phyloP scores from a whole-genome alignment of 495 filamentous ascomycete genomes.

The Arthonia radiata region DNA sequence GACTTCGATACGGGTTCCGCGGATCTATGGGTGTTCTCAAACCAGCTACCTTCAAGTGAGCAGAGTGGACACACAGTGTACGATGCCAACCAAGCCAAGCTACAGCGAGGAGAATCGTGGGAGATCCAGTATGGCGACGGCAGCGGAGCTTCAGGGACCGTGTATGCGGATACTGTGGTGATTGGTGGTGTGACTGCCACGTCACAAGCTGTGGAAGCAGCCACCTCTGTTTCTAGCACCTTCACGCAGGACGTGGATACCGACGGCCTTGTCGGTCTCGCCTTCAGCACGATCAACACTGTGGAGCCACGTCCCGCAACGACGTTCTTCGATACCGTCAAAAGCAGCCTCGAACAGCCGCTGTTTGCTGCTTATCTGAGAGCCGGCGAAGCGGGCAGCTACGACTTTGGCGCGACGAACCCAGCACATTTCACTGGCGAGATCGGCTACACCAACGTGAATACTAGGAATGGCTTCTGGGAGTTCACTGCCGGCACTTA shows the following conservation, averaged over 20 bases:
- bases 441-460: slow-evolving; percentile 35
- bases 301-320: slow-evolving; percentile 32
- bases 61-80: slow-evolving; percentile 37
- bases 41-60: slow-evolving; percentile 18
- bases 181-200: slow-evolving; percentile 38
- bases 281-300: slow-evolving; percentile 46
- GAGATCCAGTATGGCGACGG: slow-evolving; percentile 48
- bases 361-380: slow-evolving; percentile 47
- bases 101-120: slow-evolving; percentile 33
- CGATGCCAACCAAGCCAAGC: slow-evolving; percentile 21
- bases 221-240: slow-evolving; percentile 28
- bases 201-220: slow-evolving; percentile 45
- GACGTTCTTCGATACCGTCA: slow-evolving; percentile 55
- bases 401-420: slow-evolving; percentile 58
- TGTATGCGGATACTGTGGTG: slow-evolving; percentile 44
- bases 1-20: slow-evolving; percentile 57
- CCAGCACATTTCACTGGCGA: slow-evolving; percentile 31
- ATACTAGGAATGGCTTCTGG: slow-evolving; percentile 43
- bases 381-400: slow-evolving; percentile 34
- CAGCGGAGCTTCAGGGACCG: slow-evolving; percentile 35
- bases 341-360: slow-evolving; percentile 26
- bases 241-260: slow-evolving; percentile 34
- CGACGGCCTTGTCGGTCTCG: slow-evolving; percentile 50
- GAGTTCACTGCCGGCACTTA: slow-evolving; percentile 38
- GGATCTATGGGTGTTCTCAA: slow-evolving; percentile 42